phyloP scores from a whole-genome alignment of 441 rosid genomes.

The Syzygium malaccense region DNA sequence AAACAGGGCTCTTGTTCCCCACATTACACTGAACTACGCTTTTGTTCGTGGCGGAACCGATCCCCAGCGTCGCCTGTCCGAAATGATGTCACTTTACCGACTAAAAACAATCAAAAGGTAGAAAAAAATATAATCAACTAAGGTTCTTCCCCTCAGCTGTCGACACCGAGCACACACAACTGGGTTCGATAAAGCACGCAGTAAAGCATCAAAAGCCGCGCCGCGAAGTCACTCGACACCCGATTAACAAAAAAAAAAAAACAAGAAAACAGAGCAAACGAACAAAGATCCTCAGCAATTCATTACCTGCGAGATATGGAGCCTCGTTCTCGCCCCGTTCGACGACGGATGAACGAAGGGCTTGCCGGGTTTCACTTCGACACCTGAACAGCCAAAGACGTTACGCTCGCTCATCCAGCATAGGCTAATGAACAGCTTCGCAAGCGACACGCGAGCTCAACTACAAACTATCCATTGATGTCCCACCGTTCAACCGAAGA shows the following conservation, averaged over 20 bases:
- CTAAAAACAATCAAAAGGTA: background rate
- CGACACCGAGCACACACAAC: background rate
- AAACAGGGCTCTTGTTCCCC: constrained; percentile 57
- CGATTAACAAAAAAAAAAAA: background rate
- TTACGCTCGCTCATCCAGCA: background rate
- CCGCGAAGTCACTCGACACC: background rate
- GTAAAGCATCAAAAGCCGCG: background rate
- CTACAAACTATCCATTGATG: background rate
- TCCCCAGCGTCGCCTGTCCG: constrained; percentile 61
- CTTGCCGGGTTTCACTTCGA: constrained; percentile 59
- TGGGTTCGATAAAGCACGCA: background rate
- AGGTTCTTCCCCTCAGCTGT: background rate
- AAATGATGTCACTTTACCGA: background rate
- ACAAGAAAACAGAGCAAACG: background rate
- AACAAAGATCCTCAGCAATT: background rate
- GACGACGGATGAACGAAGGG: constrained; percentile 40
- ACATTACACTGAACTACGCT: constrained; percentile 67
- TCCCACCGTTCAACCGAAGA: background rate
- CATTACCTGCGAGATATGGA: constrained; percentile 58
- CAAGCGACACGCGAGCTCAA: background rate
- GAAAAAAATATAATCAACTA: background rate
- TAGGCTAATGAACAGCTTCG: background rate
- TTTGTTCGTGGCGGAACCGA: constrained; percentile 24
- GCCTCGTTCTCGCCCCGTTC: constrained; percentile 24
- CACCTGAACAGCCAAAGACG: constrained; percentile 30